Conservation (phyloP, 1,284 basidiomycete genomes). For the Sanghuangporus baumii region DNA sequence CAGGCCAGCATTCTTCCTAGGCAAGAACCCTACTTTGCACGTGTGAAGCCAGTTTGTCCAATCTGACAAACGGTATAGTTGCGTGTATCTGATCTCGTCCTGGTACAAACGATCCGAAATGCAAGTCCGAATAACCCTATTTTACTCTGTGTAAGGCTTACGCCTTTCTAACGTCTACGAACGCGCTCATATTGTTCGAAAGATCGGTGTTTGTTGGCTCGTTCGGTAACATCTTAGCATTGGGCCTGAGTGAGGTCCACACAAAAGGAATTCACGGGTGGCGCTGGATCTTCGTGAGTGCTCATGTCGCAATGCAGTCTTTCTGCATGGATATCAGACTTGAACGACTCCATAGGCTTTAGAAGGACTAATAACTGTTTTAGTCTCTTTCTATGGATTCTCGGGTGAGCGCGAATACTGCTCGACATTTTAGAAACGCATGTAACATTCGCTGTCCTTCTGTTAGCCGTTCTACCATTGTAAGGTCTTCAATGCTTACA, state of each 20-base stretch:
- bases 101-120: constrained; percentile 40
- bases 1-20: neutral
- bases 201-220: constrained; percentile 10
- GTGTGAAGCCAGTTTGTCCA: neutral
- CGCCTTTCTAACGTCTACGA: neutral
- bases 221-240: constrained; percentile 8
- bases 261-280: neutral
- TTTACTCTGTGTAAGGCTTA: constrained; percentile 29
- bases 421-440: neutral
- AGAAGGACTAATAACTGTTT: constrained; percentile 7
- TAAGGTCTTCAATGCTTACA: neutral
- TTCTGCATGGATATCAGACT: neutral
- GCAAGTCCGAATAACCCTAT: constrained; percentile 31
- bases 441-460: neutral
- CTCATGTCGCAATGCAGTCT: too few species aligned
- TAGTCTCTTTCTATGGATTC: constrained; percentile 6
- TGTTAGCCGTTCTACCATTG: constrained; percentile 4
- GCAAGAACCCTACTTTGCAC: neutral
- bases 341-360: neutral
- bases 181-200: neutral
- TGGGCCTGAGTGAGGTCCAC: constrained; percentile 6
- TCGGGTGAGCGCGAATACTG: neutral
- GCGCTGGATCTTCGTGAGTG: constrained; percentile 15
- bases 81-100: constrained; percentile 34
- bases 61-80: constrained; percentile 20